Percentiles rank a stretch among this genome's conserved stretches.
Conservation (phyloP, 768 basidiomycete species). For the Pilatotrama ljubarskyi region DNA sequence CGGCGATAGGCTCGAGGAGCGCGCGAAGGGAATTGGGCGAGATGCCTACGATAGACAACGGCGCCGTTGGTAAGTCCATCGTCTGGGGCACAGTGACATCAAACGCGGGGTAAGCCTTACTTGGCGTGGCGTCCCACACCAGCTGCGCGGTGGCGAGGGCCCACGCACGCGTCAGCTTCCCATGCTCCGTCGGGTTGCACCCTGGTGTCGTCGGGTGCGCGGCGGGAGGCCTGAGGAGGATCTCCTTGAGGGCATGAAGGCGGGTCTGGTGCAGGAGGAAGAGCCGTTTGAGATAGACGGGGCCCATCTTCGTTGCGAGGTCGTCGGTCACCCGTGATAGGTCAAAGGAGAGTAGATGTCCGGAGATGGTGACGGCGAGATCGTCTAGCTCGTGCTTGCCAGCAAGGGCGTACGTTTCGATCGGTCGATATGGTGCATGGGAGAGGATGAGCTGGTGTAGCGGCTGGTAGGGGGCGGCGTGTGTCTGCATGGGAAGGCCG, state of each 20-base stretch:
- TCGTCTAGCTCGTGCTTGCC: conserved; percentile 36
- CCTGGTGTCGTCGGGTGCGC: conserved; percentile 24
- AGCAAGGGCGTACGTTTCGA: conserved; percentile 46
- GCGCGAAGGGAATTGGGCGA: conserved; percentile 68
- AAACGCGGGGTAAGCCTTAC: conserved; percentile 14
- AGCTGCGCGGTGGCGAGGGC: conserved; percentile 31
- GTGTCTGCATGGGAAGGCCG: conserved; percentile 26
- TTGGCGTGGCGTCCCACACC: conserved; percentile 32
- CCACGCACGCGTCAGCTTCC: conserved; percentile 32
- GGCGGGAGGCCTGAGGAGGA: conserved; percentile 31
- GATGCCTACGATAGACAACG: conserved; percentile 46
- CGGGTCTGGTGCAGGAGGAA: conserved; percentile 41
- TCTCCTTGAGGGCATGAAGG: conserved; percentile 35
- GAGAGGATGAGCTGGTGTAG: conserved; percentile 37
- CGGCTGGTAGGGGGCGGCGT: conserved; percentile 31
- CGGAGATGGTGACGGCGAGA: conserved; percentile 41
- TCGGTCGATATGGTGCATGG: conserved; percentile 36
- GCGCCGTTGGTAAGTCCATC: not conserved
- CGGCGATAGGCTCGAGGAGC: conserved; percentile 64
- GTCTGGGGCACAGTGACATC: not conserved
- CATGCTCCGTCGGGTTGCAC: conserved; percentile 25
- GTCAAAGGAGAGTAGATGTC: conserved; percentile 39
- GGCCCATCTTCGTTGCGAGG: conserved; percentile 40
- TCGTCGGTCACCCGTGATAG: conserved; percentile 39
- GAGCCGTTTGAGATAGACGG: conserved; percentile 43